Base-by-base conservation (phyloP, 2,329 filamentous ascomycete genomes). In the Hypomyces perniciosus region DNA sequence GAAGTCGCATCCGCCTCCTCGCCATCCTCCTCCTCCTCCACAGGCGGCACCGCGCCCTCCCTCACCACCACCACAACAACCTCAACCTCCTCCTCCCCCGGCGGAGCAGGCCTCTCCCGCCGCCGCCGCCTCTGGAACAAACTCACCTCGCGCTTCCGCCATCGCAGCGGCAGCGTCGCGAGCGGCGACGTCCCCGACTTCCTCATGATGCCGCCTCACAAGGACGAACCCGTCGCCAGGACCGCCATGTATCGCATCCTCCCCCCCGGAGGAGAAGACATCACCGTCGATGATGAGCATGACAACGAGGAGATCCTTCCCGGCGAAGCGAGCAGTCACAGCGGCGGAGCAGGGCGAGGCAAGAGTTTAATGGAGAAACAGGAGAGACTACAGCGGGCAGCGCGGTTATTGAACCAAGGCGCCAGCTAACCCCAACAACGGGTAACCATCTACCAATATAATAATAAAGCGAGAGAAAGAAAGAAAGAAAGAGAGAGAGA, bases 1-100 rank as follows among this genome's bases (percentile, higher is more conserved):
- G 77, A 80, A 63, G 74, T 80, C 44, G 66, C 66, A 34, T 61
- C 64, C 26, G 64, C 68, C 44, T 56, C 64, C 35, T 47, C 44
- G 26, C 51, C 52, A 8, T 61, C 60, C 34, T 59, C 62, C 20
- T 62, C 59, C 13, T 68, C 67, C 57, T 56, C 53, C 46, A 71
- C 68, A 49, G 62, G 64, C 5, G 58, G 57, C 26, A 64, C 62
- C 12, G 57, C 66, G 9, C 58, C 62, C 8, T 61, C 62, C 7
- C 55, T 65, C 38, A 57, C 63, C 12, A 64, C 65, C 29, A 61
- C 65, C 5, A 54, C 65, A 30, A 66, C 64, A 10, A 59, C 56
- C 37, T 68, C 65, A 49, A 60, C 65, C 12, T 59, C 59, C n/a
- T 61, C 61, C 31, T 61, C 65, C 38, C 59, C 56, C 57, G 20